Evolutionary conservation across 148 eudicot genomes (phyloP).

Genomic region (Spergularia bocconei): DNA sequence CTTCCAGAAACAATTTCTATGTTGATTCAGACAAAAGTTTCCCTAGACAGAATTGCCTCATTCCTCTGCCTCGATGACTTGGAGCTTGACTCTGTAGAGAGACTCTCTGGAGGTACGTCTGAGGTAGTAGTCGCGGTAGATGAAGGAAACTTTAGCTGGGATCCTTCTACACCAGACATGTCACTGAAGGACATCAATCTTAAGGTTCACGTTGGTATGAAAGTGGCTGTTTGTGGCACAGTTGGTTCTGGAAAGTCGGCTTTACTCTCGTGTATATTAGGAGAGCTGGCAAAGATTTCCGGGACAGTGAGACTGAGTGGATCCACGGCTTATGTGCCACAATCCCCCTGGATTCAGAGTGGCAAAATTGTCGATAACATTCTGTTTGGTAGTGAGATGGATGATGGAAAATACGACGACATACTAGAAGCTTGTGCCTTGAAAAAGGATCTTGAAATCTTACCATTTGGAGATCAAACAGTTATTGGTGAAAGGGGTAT

Average conservation of each 20-base stretch:
- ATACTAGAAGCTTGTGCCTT: conserved; percentile 45
- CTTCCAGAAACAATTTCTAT: conserved; percentile 44
- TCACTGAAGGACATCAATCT: conserved; percentile 39
- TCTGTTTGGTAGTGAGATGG: conserved; percentile 46
- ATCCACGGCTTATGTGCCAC: conserved; percentile 53
- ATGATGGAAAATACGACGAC: conserved; percentile 31
- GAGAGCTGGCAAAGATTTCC: conserved; percentile 44
- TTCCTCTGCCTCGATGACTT: conserved; percentile 52
- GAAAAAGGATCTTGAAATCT: conserved; percentile 46
- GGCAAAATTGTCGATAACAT: conserved; percentile 56
- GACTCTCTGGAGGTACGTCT: conserved; percentile 34
- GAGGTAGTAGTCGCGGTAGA: conserved; percentile 38
- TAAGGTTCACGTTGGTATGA: conserved; percentile 30
- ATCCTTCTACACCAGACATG: conserved; percentile 15
- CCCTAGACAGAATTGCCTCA: conserved; percentile 47
- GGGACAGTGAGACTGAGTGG: conserved; percentile 41
- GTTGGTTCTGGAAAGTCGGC: conserved; percentile 60
- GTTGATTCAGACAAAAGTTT: conserved; percentile 48
- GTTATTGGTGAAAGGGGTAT: conserved; percentile 52
- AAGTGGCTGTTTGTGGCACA: conserved; percentile 44
- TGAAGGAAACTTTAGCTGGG: conserved; percentile 52
- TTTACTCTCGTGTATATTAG: conserved; percentile 49
- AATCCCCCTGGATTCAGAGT: conserved; percentile 53
- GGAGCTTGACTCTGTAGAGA: conserved; percentile 32
- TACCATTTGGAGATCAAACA: conserved; percentile 42